phyloP scores from a whole-genome alignment of 2,329 filamentous ascomycete species.

The Venturia oleaginea region DNA sequence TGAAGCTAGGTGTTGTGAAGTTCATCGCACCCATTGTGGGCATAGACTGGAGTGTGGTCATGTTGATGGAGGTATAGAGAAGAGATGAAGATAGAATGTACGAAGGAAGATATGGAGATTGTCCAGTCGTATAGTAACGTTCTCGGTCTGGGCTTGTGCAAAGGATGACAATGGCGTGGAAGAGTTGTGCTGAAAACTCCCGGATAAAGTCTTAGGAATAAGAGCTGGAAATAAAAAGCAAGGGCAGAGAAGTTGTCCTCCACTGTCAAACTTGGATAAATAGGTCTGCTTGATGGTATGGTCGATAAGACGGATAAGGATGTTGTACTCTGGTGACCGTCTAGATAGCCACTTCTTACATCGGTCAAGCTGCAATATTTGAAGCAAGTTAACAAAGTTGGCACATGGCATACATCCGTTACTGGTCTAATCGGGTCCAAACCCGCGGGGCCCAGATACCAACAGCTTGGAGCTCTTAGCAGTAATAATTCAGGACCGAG shows the following conservation, averaged over 20 bases:
- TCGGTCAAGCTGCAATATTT: not conserved
- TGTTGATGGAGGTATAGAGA: slow-evolving; percentile 4
- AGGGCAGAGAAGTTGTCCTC: not conserved
- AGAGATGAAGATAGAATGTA: not conserved
- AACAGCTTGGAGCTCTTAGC: not conserved
- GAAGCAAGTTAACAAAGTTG: not conserved
- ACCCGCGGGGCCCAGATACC: not conserved
- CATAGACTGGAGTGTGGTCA: slow-evolving; percentile 12
- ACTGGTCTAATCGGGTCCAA: not conserved
- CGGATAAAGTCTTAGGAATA: not conserved
- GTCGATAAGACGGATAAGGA: not conserved
- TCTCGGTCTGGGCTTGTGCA: not conserved
- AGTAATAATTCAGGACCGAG: slow-evolving; percentile 2
- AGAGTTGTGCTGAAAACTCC: not conserved
- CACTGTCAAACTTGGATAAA: not conserved
- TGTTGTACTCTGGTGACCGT: not conserved
- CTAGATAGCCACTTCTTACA: slow-evolving; percentile 1
- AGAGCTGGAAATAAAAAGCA: not conserved
- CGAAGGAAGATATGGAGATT: not conserved
- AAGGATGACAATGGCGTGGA: not conserved
- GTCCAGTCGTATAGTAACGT: not conserved
- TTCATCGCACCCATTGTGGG: slow-evolving; percentile 17
- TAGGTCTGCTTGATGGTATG: not conserved
- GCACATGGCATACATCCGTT: slow-evolving; percentile 4
- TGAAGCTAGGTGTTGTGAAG: slow-evolving; percentile 20